Conservation (phyloP, 1,284 basidiomycete species). For the Phylloporus sp. region DNA sequence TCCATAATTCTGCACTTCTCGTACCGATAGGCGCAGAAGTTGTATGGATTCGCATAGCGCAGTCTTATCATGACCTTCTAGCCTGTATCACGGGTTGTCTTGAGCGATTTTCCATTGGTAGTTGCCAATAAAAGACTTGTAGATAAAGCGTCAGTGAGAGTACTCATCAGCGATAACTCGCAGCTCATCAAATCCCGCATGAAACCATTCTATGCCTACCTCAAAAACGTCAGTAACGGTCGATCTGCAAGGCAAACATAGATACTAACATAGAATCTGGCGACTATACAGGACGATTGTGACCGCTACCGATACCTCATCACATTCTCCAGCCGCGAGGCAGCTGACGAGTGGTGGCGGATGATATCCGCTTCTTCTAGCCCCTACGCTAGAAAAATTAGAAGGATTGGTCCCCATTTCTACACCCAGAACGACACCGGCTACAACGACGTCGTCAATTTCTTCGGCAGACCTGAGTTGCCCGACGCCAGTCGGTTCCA, state of each 20-base stretch:
- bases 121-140: background rate
- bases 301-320: background rate
- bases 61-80: background rate
- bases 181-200: background rate
- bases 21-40: background rate
- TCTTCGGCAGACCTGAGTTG: background rate
- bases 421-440: background rate
- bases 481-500: background rate
- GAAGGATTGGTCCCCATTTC: conserved; percentile 8
- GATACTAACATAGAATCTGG: background rate
- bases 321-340: conserved; percentile 6
- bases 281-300: background rate
- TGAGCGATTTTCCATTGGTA: background rate
- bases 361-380: conserved; percentile 2
- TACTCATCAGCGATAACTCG: background rate
- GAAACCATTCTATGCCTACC: background rate
- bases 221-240: background rate
- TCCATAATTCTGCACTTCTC: background rate
- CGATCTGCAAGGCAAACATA: background rate
- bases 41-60: no score
- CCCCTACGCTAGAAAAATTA: conserved; percentile 4
- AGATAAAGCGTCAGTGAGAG: background rate
- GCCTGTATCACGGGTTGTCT: background rate
- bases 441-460: background rate
- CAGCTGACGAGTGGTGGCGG: conserved; percentile 2